Base-by-base conservation (phyloP, 2,329 filamentous ascomycete genomes). In the Endocalyx cinctus region DNA sequence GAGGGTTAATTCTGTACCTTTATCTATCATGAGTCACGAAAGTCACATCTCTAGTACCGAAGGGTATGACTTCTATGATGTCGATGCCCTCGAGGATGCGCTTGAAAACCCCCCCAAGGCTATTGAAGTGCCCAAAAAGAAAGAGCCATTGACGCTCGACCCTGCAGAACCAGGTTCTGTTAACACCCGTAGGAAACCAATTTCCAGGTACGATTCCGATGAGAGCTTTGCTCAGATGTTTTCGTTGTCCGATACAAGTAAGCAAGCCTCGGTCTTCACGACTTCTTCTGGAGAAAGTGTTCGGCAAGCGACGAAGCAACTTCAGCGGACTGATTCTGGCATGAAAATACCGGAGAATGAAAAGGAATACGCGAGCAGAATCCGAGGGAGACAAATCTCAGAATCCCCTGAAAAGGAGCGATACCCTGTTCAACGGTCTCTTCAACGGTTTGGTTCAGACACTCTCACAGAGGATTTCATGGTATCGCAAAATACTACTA, bases 51-150 rank as follows among this genome's bases (percentile, higher is more conserved):
- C 70, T 10, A 71, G 63, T 47, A 74, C 70, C 2, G 77, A 80
- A 43, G 77, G 77, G 1, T 81, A 82, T 46, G 77, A 82, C 52
- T 82, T 82, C 47, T 81, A 81, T 48, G 78, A 77, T 46, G 60
- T 76, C 17, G 75, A 77, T n/a, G 69, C 52, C 7, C 31, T 46
- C 5, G 57, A 43, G 39, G 75, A 77, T n/a, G 69, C 52, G 6
- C 31, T 46, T 5, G 57, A 43, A 39, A 52, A 64, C 17, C 54
- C 72, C 35, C 58, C 60, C 30, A 62, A 62, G 27, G 72, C 70
- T 6, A 71, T 78, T 29, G 72, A 79, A 39, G 69, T 77, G 31
- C 72, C 65, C 5, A 62, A 55, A 33, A 64, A 59, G 43, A 60
- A 59, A 35, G 60, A 60, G 34, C 55, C 59, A 5, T 41, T 62